Evolutionary conservation across 2,329 filamentous ascomycete genomes (phyloP).

Genomic region (Neonectria magnoliae): DNA sequence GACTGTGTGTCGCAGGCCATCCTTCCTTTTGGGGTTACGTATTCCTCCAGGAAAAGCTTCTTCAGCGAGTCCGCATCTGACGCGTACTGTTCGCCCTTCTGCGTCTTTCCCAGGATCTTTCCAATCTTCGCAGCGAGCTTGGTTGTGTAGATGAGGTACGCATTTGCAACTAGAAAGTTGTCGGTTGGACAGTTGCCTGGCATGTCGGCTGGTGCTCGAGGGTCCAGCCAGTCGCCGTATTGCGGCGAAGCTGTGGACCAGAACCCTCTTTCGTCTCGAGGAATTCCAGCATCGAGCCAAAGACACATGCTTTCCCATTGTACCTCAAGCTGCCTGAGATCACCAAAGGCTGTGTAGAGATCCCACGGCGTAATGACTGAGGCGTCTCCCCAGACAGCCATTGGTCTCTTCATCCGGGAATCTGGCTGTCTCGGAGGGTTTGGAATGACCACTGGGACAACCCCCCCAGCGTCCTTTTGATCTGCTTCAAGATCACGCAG

Average conservation of each 20-base stretch:
- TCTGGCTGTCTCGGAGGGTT: background rate
- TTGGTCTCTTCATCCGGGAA: background rate
- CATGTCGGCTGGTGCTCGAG: slow-evolving; percentile 10
- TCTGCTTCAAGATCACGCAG: background rate
- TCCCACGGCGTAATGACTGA: slow-evolving; percentile 19
- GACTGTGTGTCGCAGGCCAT: slow-evolving; percentile 8
- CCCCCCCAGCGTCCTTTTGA: background rate
- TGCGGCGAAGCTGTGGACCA: slow-evolving; percentile 9
- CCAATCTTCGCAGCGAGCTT: background rate
- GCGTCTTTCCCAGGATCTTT: background rate
- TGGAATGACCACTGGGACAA: background rate
- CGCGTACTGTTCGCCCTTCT: background rate
- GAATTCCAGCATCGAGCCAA: slow-evolving; percentile 19
- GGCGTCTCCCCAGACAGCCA: slow-evolving; percentile 21
- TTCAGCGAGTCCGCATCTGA: background rate
- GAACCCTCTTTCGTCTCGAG: slow-evolving; percentile 12
- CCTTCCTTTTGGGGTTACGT: background rate
- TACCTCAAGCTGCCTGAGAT: slow-evolving; percentile 1
- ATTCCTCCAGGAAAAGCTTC: background rate
- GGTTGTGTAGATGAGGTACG: slow-evolving; percentile 16
- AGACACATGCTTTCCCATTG: slow-evolving; percentile 17
- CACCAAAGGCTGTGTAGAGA: slow-evolving; percentile 16
- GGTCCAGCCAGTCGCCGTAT: slow-evolving; percentile 26
- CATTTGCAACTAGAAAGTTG: slow-evolving; percentile 16
- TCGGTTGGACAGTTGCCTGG: slow-evolving; percentile 20